Base-by-base conservation (phyloP, 2,329 filamentous ascomycete species). In the Penicillium nordicum region DNA sequence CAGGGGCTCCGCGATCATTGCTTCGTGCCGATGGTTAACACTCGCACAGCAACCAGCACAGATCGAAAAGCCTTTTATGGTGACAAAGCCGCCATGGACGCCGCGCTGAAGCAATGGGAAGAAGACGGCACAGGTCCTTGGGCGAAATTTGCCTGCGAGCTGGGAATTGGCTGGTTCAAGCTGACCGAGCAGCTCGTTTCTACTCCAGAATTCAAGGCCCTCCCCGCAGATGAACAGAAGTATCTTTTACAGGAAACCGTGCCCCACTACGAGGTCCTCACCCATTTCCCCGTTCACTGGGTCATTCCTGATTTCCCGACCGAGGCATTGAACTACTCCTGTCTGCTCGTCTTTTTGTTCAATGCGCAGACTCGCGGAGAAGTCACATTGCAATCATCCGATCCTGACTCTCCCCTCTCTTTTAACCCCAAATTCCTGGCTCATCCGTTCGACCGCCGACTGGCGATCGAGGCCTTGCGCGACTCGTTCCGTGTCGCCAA, bases 241-340 rank as follows among this genome's bases (percentile, higher is more conserved):
- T 80, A 77, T 57, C 67, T 88, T 0, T 67, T 65, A 36, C 74
- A 74, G 25, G 74, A 78, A 11, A 84, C 80, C 0, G 75, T 87
- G 1, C 85, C 85, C 0, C 78, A 82, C 52, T 85, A 79, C 63
- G 85, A 88, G 61, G 66, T 86, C 12, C 58, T 80, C 10, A 79
- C 76, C 1, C 79, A 82, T 58, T 76, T 79, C 63, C 76, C 77
- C 1, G 62, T 78, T 7, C 79, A 80, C 59, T 77, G 65, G 48
- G 68, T 73, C 46, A 60, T 78, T 0, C 79, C 79, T 0, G 67
- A 70, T 1, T 75, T 79, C 47, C 58, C 59, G 21, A 60, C 59
- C 5, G 44, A 66, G 9, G 67, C 70, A 16, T 68, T 78, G n/a
- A 75, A 74, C 69, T 80, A 80, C 62, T 72, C 75, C 1, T 77